A percentile compares a stretch with the other conserved stretches of the same genome.
Conservation (phyloP, 192 early-diverging fungal genomes). For the Podochytrium sp. region DNA sequence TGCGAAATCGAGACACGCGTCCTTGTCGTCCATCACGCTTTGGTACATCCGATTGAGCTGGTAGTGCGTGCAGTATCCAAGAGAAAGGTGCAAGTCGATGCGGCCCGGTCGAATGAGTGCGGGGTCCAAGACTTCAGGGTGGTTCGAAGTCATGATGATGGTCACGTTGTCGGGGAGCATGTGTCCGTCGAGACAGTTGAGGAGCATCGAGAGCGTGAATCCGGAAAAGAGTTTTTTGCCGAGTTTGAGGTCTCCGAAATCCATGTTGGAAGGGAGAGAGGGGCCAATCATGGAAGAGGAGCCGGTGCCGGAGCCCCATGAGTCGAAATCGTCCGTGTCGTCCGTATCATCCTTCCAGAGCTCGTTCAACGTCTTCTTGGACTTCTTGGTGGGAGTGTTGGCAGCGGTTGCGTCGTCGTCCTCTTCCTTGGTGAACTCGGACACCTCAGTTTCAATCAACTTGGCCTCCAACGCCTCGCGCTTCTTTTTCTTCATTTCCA, state of each 20-base stretch:
- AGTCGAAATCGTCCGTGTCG: background rate
- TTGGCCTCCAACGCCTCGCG: constrained; percentile 23
- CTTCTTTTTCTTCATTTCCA: constrained; percentile 38
- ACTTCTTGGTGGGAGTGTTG: constrained; percentile 6
- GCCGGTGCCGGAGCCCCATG: background rate
- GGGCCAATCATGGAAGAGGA: constrained; percentile 18
- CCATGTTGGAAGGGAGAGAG: constrained; percentile 17
- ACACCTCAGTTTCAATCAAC: constrained; percentile 29
- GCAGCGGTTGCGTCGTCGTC: constrained; percentile 17
- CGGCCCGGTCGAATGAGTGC: constrained; percentile 65
- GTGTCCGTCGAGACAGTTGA: constrained; percentile 66
- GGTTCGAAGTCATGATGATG: constrained; percentile 73
- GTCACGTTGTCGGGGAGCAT: constrained; percentile 57
- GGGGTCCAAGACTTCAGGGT: constrained; percentile 64
- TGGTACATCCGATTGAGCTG: constrained; percentile 59
- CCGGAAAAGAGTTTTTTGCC: constrained; percentile 29
- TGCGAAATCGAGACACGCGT: constrained; percentile 31
- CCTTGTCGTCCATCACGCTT: constrained; percentile 44
- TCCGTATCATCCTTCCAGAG: constrained; percentile 28
- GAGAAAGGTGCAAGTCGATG: constrained; percentile 65
- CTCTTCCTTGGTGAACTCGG: constrained; percentile 12
- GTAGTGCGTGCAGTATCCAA: constrained; percentile 66
- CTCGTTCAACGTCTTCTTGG: constrained; percentile 11
- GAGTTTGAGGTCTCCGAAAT: constrained; percentile 33
- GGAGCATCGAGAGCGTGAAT: constrained; percentile 51